Base-by-base conservation (phyloP, 805 yeast species). In the Hanseniaspora mollemarum region DNA sequence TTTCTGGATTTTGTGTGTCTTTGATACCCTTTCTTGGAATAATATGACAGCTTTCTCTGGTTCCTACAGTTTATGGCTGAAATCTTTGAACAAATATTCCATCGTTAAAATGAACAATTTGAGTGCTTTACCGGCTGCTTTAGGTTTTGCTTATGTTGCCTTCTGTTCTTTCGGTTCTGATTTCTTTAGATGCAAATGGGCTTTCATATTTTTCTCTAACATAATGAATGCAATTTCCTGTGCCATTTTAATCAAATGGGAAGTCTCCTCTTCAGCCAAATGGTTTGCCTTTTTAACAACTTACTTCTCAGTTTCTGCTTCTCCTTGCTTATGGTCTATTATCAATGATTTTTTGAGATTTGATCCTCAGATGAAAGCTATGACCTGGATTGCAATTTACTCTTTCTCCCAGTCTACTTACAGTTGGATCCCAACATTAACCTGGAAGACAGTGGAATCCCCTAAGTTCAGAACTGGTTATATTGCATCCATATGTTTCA, bases 221-320 rank as follows among this genome's bases (percentile, higher is more conserved):
- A 66, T 71, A 0, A 71, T 78, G 69, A 78, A 77, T 56, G 64
- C 76, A 25, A 58, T 72, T 6, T 80, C 82, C 13, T 76, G 78
- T 59, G 68, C 69, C 0, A 66, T 79, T 22, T 63, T 79, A 55
- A 78, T 80, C 5, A 72, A 71, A 40, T 79, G 84, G 84, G 62
- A 77, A 55, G 76, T 79, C 26, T 70, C 78, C 0, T 67, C 68
- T 38, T 53, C 67, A n/a, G 77, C 83, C 15, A 77, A 79, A 62
- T 78, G 83, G 83, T 77, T 72, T 66, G 84, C 78, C 0, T 79
- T 75, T 60, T 68, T 77, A 58, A 68, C 74, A 44, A 77, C 75
- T 19, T 79, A 78, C 58, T 76, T 76, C 61, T 75, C 79, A 13
- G 78, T 81, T 72, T 75, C 83, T 16, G 75, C 75, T 61, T 77